Conservation (phyloP, 2,329 filamentous ascomycete genomes). For the Mariannaea sp. region DNA sequence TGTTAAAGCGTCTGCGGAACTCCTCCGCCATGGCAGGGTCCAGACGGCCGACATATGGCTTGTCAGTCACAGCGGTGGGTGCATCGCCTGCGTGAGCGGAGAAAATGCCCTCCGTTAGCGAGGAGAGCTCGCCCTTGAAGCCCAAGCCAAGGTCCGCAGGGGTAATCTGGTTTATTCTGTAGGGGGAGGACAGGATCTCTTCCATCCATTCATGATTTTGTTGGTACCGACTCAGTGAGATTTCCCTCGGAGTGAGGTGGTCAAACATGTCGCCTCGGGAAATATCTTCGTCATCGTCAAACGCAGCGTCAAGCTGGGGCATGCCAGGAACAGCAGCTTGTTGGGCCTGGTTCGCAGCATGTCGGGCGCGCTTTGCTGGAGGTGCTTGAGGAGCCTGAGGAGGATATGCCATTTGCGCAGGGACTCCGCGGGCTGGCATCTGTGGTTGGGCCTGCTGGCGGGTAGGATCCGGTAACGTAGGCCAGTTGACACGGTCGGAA, state of each 20-base stretch:
- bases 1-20: slow-evolving; percentile 77
- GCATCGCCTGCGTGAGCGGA: slow-evolving; percentile 63
- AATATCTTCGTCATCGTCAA: slow-evolving; percentile 90
- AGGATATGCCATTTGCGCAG: slow-evolving; percentile 67
- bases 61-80: slow-evolving; percentile 52
- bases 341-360: slow-evolving; percentile 49
- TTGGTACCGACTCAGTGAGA: slow-evolving; percentile 84
- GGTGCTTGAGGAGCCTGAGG: slow-evolving; percentile 56
- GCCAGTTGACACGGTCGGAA: slow-evolving; percentile 88
- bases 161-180: slow-evolving; percentile 81
- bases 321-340: slow-evolving; percentile 47
- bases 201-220: slow-evolving; percentile 99
- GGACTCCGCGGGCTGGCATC: slow-evolving; percentile 53
- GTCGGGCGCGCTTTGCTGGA: slow-evolving; percentile 60
- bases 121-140: slow-evolving; percentile 78
- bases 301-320: slow-evolving; percentile 48
- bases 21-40: slow-evolving; percentile 79
- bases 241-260: slow-evolving; percentile 83
- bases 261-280: slow-evolving; percentile 89
- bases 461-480: slow-evolving; percentile 68
- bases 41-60: slow-evolving; percentile 66
- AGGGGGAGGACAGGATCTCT: slow-evolving; percentile 90
- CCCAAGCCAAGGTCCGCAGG: slow-evolving; percentile 88
- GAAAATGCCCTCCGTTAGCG: slow-evolving; percentile 84
- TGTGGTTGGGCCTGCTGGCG: slow-evolving; percentile 57